Base-by-base conservation (phyloP, 805 yeast species). In the Ogataea neopini region DNA sequence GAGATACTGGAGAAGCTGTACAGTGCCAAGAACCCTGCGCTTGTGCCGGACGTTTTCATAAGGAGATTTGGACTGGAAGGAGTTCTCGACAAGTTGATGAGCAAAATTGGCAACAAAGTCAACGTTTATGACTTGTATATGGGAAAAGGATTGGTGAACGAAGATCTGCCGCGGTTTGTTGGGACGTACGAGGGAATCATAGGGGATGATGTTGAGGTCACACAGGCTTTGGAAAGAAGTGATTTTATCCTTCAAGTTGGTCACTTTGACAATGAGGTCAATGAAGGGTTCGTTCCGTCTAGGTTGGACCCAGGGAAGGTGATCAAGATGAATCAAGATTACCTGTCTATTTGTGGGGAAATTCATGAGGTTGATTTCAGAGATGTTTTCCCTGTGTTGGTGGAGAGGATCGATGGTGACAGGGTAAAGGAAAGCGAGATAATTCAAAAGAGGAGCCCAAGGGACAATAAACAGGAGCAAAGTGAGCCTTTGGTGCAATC, bases 171-270 rank as follows among this genome's bases (percentile, higher is more conserved):
- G n/a, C 68, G 78, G 51, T 75, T 60, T 50, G 62, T 71, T 14
- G 82, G 81, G n/a, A 69, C 72, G 1, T 76, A 74, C 50, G 54
- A 54, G 22, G 79, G 77, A 3, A 47, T 30, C 4, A 45, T 57
- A n/a, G 66, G 74, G 8, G 52, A 67, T 0, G 52, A 67, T 0
- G 43, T 58, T 28, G 47, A 66, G n/a, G 57, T 62, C 10, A 59
- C 70, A 14, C 68, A 72, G 0, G 60, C 61, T 20, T 50, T 75
- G 48, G 78, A 79, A 47, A 48, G 69, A 6, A 75, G 89, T 7
- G 97, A 91, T 62, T 69, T 86, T 38, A 75, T 90, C n/a, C 58
- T 90, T 38, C 76, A 76, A 56, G 64, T 88, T 52, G 97, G 97
- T 5, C 77, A 81, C 28, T 74, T 80, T 47, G 71, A 74, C 43